Evolutionary conservation across 2,329 filamentous ascomycete species (phyloP).

Genomic region (Hypoxylon sp.): DNA sequence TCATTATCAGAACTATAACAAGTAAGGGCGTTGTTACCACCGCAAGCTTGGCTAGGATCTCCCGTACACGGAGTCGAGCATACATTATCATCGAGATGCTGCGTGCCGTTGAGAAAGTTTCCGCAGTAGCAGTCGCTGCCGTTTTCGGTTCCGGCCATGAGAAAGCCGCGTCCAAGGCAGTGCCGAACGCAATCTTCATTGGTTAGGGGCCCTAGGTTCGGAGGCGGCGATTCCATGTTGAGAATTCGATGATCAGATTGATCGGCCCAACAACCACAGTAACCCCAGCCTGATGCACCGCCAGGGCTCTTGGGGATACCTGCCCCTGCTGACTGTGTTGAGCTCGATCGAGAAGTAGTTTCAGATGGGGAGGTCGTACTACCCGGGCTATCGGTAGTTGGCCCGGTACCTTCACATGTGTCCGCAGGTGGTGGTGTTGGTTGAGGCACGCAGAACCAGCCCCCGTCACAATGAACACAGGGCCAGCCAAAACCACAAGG

Average conservation of each 20-base stretch:
- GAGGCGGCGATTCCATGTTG: conserved; percentile 31
- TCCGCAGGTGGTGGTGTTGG: conserved; percentile 41
- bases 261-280: conserved; percentile 54
- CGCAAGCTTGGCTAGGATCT: conserved; percentile 64
- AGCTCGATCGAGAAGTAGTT: conserved; percentile 1
- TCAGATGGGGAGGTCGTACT: neutral
- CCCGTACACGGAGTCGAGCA: conserved; percentile 68
- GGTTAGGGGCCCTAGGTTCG: conserved; percentile 43
- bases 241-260: conserved; percentile 47
- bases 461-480: conserved; percentile 55
- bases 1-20: conserved; percentile 60
- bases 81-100: conserved; percentile 60
- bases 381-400: conserved; percentile 31
- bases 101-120: conserved; percentile 57
- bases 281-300: conserved; percentile 49
- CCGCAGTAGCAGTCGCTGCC: conserved; percentile 66
- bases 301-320: conserved; percentile 42
- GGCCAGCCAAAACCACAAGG: conserved; percentile 58
- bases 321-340: conserved; percentile 19
- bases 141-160: conserved; percentile 65
- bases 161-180: conserved; percentile 62
- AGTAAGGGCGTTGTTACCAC: conserved; percentile 63
- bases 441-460: conserved; percentile 57
- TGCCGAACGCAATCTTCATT: conserved; percentile 61
- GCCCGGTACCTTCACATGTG: conserved; percentile 38